Evolutionary conservation across 768 basidiomycete species (phyloP).

Genomic region (Macrolepiota dolichaula): DNA sequence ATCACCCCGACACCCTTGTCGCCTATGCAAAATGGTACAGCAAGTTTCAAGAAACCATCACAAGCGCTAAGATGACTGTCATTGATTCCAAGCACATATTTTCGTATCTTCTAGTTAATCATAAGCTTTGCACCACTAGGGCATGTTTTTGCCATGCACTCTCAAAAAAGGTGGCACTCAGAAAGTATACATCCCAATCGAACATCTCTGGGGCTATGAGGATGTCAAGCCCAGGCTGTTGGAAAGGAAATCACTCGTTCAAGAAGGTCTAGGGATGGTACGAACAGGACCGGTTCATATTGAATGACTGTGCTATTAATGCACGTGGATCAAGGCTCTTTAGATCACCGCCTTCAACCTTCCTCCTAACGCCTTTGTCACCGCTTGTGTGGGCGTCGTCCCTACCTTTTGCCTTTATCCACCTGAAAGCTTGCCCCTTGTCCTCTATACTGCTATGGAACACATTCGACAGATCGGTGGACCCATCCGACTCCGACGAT

Average conservation of each 20-base stretch:
- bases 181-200: conserved; percentile 53
- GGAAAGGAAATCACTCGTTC: conserved; percentile 77
- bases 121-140: conserved; percentile 32
- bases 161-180: conserved; percentile 45
- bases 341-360: conserved; percentile 55
- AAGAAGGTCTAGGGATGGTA: conserved; percentile 80
- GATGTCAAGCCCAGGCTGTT: conserved; percentile 82
- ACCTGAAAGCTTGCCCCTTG: background rate
- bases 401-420: background rate
- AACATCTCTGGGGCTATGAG: conserved; percentile 74
- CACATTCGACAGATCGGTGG: background rate
- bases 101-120: background rate
- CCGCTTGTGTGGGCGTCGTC: background rate
- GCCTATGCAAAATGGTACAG: conserved; percentile 80
- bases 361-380: conserved; percentile 23
- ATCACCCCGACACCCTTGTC: conserved; percentile 79
- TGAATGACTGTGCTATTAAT: too few relatives aligned
- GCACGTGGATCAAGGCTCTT: conserved; percentile 35
- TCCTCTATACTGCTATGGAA: background rate
- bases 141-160: conserved; percentile 67
- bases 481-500: background rate
- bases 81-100: conserved; percentile 51
- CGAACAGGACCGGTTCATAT: too few relatives aligned
- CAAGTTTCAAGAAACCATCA: conserved; percentile 53
- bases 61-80: conserved; percentile 64